These are phyloP conservation scores for Suhomyces emberorum DNA, from an alignment of 805 yeast genomes.

Conservation along the genomic window DNA sequence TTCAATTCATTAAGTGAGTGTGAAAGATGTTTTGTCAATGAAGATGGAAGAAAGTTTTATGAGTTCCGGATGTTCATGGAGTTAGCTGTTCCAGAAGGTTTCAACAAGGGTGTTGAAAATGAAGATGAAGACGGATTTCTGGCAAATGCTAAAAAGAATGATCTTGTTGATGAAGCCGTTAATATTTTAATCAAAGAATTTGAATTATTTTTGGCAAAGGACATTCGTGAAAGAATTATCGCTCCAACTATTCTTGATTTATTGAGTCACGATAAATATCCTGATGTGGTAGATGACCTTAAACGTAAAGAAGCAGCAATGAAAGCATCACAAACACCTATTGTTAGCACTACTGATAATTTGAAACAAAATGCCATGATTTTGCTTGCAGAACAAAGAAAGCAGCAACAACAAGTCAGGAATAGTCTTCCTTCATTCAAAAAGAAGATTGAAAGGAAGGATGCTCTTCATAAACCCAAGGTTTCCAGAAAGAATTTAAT, in stretches of 20 bases:
- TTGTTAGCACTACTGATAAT: constrained; percentile 8
- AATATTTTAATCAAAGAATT: constrained; percentile 60
- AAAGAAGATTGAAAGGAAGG: constrained; percentile 21
- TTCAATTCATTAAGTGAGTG: constrained; percentile 62
- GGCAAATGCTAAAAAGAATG: constrained; percentile 15
- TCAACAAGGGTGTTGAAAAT: constrained; percentile 9
- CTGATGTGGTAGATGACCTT: constrained; percentile 40
- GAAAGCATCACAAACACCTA: constrained; percentile 11
- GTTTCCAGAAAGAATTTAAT: constrained; percentile 31
- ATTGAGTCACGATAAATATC: constrained; percentile 57
- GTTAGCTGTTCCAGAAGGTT: constrained; percentile 48
- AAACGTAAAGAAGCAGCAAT: constrained; percentile 27
- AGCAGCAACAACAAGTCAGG: constrained; percentile 6
- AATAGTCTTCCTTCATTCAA: constrained; percentile 32
- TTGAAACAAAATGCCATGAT: constrained; percentile 27
- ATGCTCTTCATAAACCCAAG: constrained; percentile 7
- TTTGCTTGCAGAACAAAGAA: constrained; percentile 20
- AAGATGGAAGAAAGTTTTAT: constrained; percentile 54
- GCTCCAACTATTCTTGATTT: constrained; percentile 65
- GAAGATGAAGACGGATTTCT: constrained; percentile 14
- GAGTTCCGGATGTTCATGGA: constrained; percentile 57
- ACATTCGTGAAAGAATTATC: constrained; percentile 67
- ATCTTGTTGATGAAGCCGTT: constrained; percentile 56
- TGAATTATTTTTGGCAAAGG: constrained; percentile 59
- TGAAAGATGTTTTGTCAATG: constrained; percentile 53